Conservation (phyloP, 805 yeast species). For the Cyberlindnera mycetangii region DNA sequence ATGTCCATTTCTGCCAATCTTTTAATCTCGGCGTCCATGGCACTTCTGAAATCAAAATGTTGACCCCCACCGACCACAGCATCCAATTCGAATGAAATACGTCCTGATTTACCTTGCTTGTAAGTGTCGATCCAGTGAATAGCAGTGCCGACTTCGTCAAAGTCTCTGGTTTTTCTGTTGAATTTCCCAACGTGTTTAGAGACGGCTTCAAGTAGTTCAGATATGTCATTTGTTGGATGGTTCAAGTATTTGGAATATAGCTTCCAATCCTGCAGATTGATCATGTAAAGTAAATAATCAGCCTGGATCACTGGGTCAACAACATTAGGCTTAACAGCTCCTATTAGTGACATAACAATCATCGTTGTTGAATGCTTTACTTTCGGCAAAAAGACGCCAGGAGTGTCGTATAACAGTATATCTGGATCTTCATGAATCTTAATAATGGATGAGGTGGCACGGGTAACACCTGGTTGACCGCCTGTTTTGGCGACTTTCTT, state of each 20-base stretch:
- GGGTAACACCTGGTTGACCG: conserved; percentile 86
- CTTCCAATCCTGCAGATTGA: conserved; percentile 55
- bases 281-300: conserved; percentile 72
- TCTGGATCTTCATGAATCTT: conserved; percentile 58
- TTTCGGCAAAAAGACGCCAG: conserved; percentile 86
- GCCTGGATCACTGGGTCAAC: conserved; percentile 85
- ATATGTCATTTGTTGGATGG: conserved; percentile 71
- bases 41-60: conserved; percentile 18
- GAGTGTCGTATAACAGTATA: conserved; percentile 79
- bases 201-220: conserved; percentile 49
- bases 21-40: conserved; percentile 13
- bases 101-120: conserved; percentile 48
- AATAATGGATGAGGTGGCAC: conserved; percentile 73
- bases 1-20: conserved; percentile 25
- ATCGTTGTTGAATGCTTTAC: conserved; percentile 63
- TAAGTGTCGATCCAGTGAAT: conserved; percentile 59
- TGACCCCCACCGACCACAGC: conserved; percentile 12
- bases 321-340: conserved; percentile 65
- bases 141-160: conserved; percentile 61
- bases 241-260: conserved; percentile 39
- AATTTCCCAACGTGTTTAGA: conserved; percentile 38
- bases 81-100: conserved; percentile 26
- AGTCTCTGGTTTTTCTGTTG: conserved; percentile 31
- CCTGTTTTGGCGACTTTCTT: conserved; percentile 85
- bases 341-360: conserved; percentile 70